These are phyloP conservation scores for Globisporangium recalcitrans DNA, from an alignment of 352 stramenopile genomes.

Conservation along the genomic window DNA sequence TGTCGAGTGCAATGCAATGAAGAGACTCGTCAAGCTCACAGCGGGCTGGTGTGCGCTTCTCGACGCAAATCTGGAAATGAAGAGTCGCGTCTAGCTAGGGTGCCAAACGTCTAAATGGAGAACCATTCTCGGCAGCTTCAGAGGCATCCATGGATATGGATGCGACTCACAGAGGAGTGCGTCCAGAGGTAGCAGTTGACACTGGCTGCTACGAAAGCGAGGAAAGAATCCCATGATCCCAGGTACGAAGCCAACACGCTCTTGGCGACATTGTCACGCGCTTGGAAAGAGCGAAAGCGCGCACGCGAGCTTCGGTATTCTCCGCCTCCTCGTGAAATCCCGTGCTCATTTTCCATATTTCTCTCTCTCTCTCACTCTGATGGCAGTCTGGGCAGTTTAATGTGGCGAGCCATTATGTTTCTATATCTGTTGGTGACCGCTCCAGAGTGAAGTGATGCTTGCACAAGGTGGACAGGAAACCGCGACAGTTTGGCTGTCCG, in stretches of 20 bases:
- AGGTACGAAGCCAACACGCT: too few species aligned
- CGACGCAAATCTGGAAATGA: slow-evolving; percentile 6
- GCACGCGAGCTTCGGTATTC: slow-evolving; percentile 1
- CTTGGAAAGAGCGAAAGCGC: not conserved
- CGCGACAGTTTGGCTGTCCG: not conserved
- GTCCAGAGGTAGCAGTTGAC: not conserved
- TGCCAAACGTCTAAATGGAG: not conserved
- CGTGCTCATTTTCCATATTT: not conserved
- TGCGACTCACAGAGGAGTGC: too few species aligned
- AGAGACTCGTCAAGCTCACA: not conserved
- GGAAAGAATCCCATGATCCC: not conserved
- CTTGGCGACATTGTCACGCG: slow-evolving; percentile 7
- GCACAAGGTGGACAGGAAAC: too few species aligned
- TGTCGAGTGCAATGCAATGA: not conserved
- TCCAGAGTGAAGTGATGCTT: too few species aligned
- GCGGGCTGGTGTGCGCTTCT: not conserved
- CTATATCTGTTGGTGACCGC: too few species aligned
- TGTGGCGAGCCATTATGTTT: not conserved
- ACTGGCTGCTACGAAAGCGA: not conserved
- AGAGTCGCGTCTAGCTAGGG: too few species aligned
- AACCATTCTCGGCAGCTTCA: not conserved
- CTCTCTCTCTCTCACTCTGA: too few species aligned
- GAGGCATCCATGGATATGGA: not conserved
- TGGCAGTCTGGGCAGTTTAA: not conserved
- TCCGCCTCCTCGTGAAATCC: slow-evolving; percentile 4